These are phyloP conservation scores for Eustoma russellianum DNA, from an alignment of 257 asterid species.

Conservation along the genomic window DNA sequence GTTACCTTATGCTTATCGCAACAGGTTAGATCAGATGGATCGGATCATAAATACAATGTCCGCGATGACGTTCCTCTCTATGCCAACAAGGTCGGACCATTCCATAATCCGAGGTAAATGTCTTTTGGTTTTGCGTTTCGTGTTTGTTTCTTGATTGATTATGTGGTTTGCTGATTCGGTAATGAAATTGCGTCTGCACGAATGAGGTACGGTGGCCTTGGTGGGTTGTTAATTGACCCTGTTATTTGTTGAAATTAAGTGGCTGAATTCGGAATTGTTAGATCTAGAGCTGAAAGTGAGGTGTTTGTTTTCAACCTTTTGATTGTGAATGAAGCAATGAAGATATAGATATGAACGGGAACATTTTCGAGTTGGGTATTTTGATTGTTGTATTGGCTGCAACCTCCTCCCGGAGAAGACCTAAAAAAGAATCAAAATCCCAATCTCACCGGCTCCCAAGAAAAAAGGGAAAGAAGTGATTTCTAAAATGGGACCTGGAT, in stretches of 20 bases:
- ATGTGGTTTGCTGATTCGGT: neutral
- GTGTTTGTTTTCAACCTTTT: neutral
- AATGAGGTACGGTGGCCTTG: neutral
- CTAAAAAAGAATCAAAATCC: too few species aligned
- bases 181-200: neutral
- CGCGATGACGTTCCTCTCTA: slow-evolving; percentile 28
- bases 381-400: too few species aligned
- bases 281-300: slow-evolving; percentile 5
- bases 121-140: neutral
- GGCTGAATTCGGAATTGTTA: neutral
- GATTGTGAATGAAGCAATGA: too few species aligned
- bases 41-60: slow-evolving; percentile 25
- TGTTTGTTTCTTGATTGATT: neutral
- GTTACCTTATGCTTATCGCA: slow-evolving; percentile 4
- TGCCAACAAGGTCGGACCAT: slow-evolving; percentile 39
- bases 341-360: too few species aligned
- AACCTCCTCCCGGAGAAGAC: too few species aligned
- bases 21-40: slow-evolving; percentile 28
- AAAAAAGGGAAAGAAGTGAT: too few species aligned
- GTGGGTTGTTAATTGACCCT: neutral
- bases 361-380: too few species aligned
- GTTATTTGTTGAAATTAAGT: neutral
- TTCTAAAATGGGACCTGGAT: too few species aligned
- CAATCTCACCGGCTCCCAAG: too few species aligned
- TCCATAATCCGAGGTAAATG: slow-evolving; percentile 34